These are phyloP conservation scores for Clarkia xantiana DNA, from an alignment of 345 rosid genomes.

Conservation along the genomic window DNA sequence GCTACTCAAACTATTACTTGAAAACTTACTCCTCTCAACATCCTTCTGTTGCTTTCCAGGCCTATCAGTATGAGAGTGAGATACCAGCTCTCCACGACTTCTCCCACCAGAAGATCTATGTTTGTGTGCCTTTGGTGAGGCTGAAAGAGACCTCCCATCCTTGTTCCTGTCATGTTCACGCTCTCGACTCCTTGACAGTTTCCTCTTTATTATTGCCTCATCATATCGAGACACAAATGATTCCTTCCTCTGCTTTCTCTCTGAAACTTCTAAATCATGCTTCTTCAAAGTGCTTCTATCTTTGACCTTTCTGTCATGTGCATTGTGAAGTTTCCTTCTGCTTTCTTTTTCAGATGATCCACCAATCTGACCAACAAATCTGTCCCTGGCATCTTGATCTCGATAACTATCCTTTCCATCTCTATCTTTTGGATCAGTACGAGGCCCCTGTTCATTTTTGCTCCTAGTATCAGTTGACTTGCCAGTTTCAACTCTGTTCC, in stretches of 20 bases:
- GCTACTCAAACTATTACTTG: slow-evolving; percentile 33
- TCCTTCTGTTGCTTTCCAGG: slow-evolving; percentile 34
- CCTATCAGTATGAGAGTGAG: slow-evolving; percentile 28
- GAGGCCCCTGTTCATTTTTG: slow-evolving; percentile 17
- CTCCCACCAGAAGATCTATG: slow-evolving; percentile 26
- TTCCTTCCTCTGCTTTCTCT: slow-evolving; percentile 39
- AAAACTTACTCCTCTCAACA: slow-evolving; percentile 20
- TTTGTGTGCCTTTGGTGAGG: slow-evolving; percentile 36
- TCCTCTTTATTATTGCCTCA: slow-evolving; percentile 40
- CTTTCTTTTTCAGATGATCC: slow-evolving; percentile 29
- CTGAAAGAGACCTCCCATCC: slow-evolving; percentile 40
- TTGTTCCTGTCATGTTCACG: slow-evolving; percentile 30
- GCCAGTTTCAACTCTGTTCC: slow-evolving; percentile 11
- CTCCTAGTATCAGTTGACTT: slow-evolving; percentile 18
- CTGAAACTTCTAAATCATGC: slow-evolving; percentile 30
- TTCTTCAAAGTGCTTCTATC: slow-evolving; percentile 24
- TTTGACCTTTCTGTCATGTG: slow-evolving; percentile 25
- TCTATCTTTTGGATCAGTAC: slow-evolving; percentile 22
- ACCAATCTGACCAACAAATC: slow-evolving; percentile 21
- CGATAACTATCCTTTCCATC: slow-evolving; percentile 32
- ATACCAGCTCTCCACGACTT: slow-evolving; percentile 28
- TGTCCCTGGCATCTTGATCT: slow-evolving; percentile 26
- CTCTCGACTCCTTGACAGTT: slow-evolving; percentile 60
- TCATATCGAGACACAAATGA: slow-evolving; percentile 31
- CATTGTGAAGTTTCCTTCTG: slow-evolving; percentile 37